Evolutionary conservation across 495 filamentous ascomycete genomes (phyloP), one percentile per base, ranked within the genome.

Genomic region (Podospora pseudocomata): DNA sequence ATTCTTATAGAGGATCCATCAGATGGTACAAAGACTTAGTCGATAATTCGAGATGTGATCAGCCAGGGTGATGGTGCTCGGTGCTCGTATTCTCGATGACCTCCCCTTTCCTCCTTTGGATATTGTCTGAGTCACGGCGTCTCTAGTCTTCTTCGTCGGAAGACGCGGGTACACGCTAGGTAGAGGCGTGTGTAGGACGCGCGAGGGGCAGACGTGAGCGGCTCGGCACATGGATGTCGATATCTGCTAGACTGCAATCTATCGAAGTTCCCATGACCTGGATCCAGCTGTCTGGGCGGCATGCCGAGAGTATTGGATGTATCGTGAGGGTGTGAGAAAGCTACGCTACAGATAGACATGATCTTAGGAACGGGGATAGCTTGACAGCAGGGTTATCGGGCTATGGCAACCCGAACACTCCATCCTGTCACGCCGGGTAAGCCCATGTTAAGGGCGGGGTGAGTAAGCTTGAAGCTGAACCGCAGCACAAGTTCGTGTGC

Each of bases 291-390:
- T 18, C n/a, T 57, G 20, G 27, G 19, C 68, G 63, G 59, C 49
- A 59, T 56, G 20, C 1, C 7, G 54, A 39, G 63, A 19, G 26
- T 13, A 0, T 44, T 44, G 28, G n/a, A 61, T 3, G 7, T 7
- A 2, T 0, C 16, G 68, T 58, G 58, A 27, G 65, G 68, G 64
- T 66, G 68, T 63, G 63, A 5, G 30, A 39, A 34, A 16, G 23
- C 11, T 53, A 60, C 20, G 18, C 32, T 62, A 23, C 28, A 26
- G 18, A 34, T 18, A 16, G n/a, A 6, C 23, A 30, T 65, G 62
- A 62, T 30, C 6, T 11, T 15, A 44, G 20, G n/a, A 44, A 60
- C 30, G 56, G 30, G 27, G 20, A 60, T 20, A 28, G 30, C 6
- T 30, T n/a, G 32, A 23, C 7, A 30, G 27, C 55, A 18, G 28